Conservation (phyloP, 2,329 filamentous ascomycete genomes). For the Phialophora tarda region DNA sequence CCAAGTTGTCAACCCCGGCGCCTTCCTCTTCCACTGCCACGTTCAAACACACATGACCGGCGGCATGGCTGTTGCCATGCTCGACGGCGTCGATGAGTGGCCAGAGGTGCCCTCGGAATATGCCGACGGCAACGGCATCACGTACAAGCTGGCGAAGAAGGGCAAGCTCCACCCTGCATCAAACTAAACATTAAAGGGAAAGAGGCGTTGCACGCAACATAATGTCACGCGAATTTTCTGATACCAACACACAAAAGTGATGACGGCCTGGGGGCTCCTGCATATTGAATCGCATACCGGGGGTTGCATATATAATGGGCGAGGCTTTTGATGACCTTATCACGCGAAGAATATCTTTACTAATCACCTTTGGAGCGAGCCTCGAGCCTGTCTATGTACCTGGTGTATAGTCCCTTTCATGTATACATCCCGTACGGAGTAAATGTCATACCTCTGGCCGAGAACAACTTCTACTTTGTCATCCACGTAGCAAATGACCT, state of each 20-base stretch:
- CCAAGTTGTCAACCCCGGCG: constrained; percentile 59
- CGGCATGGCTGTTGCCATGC: constrained; percentile 62
- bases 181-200: constrained; percentile 3
- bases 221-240: background rate
- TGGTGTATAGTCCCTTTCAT: constrained; percentile 8
- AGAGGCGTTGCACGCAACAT: constrained; percentile 11
- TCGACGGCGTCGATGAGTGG: constrained; percentile 48
- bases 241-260: background rate
- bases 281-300: background rate
- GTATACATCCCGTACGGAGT: background rate
- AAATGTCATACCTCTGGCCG: background rate
- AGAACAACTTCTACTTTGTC: background rate
- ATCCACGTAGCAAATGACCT: no score
- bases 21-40: constrained; percentile 64
- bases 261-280: background rate
- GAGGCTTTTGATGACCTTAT: background rate
- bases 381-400: background rate
- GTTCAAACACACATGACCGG: constrained; percentile 60
- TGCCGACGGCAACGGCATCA: constrained; percentile 30
- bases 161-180: constrained; percentile 25
- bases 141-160: constrained; percentile 32
- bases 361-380: background rate
- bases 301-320: constrained; percentile 8
- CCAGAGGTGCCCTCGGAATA: constrained; percentile 40
- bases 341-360: background rate